phyloP scores from a whole-genome alignment of 2,329 filamentous ascomycete species.

The Cladosporium sp. region DNA sequence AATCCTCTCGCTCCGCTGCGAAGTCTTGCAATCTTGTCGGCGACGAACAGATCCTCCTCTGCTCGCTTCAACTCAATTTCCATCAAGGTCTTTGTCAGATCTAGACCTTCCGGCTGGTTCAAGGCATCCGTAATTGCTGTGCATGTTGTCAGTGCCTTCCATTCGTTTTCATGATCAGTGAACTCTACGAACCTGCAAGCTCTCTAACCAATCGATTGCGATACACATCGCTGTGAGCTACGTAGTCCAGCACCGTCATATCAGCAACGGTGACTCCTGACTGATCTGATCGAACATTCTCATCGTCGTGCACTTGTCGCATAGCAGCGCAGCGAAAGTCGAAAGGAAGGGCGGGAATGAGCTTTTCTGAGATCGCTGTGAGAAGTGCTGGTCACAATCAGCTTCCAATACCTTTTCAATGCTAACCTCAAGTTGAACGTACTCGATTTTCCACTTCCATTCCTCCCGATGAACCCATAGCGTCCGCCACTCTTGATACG shows the following conservation, averaged over 20 bases:
- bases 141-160: neutral
- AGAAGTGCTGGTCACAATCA: slow-evolving; percentile 63
- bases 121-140: neutral
- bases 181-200: slow-evolving; percentile 13
- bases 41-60: slow-evolving; percentile 16
- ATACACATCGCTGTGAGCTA: slow-evolving; percentile 19
- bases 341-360: slow-evolving; percentile 14
- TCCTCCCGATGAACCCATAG: slow-evolving; percentile 75
- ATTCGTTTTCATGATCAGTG: slow-evolving; percentile 11
- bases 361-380: slow-evolving; percentile 8
- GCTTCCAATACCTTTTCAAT: neutral
- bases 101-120: neutral
- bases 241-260: slow-evolving; percentile 23
- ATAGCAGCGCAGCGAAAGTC: slow-evolving; percentile 11
- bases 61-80: slow-evolving; percentile 16
- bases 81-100: neutral
- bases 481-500: slow-evolving; percentile 67
- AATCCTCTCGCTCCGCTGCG: slow-evolving; percentile 72
- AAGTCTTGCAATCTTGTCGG: slow-evolving; percentile 59
- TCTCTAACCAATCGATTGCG: slow-evolving; percentile 20
- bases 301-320: slow-evolving; percentile 5
- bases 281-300: slow-evolving; percentile 9
- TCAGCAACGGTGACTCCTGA: slow-evolving; percentile 9
- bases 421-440: neutral
- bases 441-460: slow-evolving; percentile 80